Percentiles rank a stretch among this genome's conserved stretches.
Conservation (phyloP, 257 asterid species). For the Datura wrightii region DNA sequence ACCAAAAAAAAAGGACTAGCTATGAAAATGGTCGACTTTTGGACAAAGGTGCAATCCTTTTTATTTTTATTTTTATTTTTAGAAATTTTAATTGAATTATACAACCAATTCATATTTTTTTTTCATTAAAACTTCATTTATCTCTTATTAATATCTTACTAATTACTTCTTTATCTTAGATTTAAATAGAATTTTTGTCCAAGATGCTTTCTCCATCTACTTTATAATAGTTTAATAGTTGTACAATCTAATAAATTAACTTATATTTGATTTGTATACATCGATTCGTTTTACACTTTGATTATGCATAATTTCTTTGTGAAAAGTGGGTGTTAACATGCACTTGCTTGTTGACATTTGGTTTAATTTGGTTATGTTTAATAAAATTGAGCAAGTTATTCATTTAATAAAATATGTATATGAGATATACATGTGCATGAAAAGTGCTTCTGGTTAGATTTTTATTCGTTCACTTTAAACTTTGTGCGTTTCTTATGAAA, state of each 20-base stretch:
- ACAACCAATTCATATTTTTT: not conserved
- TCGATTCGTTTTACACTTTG: not conserved
- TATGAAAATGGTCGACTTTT: not conserved
- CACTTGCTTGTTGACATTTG: slow-evolving; percentile 8
- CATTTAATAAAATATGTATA: not conserved
- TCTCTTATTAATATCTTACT: not conserved
- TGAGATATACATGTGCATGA: no score
- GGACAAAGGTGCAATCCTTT: not conserved
- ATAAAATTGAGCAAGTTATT: not conserved
- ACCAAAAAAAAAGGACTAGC: no score
- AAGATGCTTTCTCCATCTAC: not conserved
- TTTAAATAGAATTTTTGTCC: not conserved
- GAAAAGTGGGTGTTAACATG: not conserved
- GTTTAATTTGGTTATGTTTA: not conserved
- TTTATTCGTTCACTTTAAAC: no score
- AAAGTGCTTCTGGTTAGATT: no score
- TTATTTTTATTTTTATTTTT: no score
- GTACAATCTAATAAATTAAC: not conserved
- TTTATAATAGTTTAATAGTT: not conserved
- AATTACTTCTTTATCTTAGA: not conserved
- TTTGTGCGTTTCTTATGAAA: no score
- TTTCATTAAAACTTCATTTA: not conserved
- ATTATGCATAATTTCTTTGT: not conserved
- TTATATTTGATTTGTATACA: not conserved
- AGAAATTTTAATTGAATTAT: not conserved